phyloP scores from a whole-genome alignment of 306 rosid genomes.

The Erythrophleum fordii region DNA sequence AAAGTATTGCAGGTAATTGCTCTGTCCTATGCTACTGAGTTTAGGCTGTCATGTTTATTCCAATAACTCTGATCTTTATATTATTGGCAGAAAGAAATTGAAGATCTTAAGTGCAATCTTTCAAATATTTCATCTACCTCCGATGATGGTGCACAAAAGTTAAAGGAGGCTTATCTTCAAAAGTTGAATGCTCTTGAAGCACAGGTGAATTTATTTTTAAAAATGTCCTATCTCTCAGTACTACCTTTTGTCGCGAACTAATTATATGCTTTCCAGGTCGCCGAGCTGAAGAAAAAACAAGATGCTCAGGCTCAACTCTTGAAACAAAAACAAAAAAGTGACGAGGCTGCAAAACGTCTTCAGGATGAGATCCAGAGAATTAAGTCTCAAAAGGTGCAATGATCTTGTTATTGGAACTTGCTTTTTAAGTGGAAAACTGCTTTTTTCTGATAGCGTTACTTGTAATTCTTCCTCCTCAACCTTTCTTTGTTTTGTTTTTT shows the following conservation, averaged over 20 bases:
- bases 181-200: conserved; percentile 85
- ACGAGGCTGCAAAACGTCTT: conserved; percentile 84
- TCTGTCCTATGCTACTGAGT: neutral
- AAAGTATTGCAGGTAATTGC: conserved; percentile 72
- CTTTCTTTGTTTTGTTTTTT: conserved; percentile 8
- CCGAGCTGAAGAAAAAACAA: conserved; percentile 85
- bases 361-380: conserved; percentile 94
- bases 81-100: conserved; percentile 81
- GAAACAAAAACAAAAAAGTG: conserved; percentile 87
- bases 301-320: conserved; percentile 89
- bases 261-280: conserved; percentile 63
- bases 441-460: neutral
- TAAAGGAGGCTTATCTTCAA: conserved; percentile 89
- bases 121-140: conserved; percentile 71
- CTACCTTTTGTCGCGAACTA: conserved; percentile 33
- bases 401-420: neutral
- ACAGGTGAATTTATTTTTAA: conserved; percentile 61
- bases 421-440: neutral
- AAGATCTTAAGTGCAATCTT: conserved; percentile 67
- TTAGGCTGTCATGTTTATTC: neutral
- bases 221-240: conserved; percentile 12
- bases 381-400: conserved; percentile 80
- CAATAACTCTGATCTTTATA: conserved; percentile 22
- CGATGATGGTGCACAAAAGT: conserved; percentile 85
- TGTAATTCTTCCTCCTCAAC: neutral